Conservation (phyloP, 2,329 filamentous ascomycete species). For the Myriosclerotinia duriaeana region DNA sequence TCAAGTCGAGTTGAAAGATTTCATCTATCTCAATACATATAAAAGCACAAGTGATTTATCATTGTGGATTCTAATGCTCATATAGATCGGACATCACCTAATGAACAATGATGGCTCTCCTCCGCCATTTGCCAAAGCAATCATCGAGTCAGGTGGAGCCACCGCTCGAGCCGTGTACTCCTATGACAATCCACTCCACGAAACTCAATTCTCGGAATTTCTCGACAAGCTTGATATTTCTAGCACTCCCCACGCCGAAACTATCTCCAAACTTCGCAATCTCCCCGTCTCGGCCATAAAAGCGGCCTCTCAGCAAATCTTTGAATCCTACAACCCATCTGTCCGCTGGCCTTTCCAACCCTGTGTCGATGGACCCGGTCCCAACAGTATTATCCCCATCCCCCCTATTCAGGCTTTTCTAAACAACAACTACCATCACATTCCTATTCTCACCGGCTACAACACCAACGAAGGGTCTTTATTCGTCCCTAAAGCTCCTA, state of each 20-base stretch:
- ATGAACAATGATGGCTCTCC: constrained; percentile 47
- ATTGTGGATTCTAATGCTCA: constrained; percentile 13
- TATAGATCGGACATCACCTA: constrained; percentile 66
- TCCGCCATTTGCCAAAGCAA: constrained; percentile 52
- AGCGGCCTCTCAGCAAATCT: constrained; percentile 48
- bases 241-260: constrained; percentile 45
- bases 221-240: constrained; percentile 52
- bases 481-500: constrained; percentile 55
- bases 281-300: constrained; percentile 45
- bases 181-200: constrained; percentile 56
- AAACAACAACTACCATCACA: constrained; percentile 51
- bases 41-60: neutral
- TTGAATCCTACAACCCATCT: constrained; percentile 45
- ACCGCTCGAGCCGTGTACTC: constrained; percentile 54
- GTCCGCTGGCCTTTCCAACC: constrained; percentile 68
- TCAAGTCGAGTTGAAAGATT: neutral
- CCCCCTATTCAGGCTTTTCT: constrained; percentile 61
- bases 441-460: constrained; percentile 68
- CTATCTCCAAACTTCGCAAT: constrained; percentile 54
- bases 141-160: constrained; percentile 58
- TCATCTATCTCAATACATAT: too few species aligned
- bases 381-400: constrained; percentile 52
- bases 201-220: constrained; percentile 56
- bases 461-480: constrained; percentile 67
- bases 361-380: constrained; percentile 56